Conservation (phyloP, 2,329 filamentous ascomycete genomes). For the Ambrosiella xylebori region DNA sequence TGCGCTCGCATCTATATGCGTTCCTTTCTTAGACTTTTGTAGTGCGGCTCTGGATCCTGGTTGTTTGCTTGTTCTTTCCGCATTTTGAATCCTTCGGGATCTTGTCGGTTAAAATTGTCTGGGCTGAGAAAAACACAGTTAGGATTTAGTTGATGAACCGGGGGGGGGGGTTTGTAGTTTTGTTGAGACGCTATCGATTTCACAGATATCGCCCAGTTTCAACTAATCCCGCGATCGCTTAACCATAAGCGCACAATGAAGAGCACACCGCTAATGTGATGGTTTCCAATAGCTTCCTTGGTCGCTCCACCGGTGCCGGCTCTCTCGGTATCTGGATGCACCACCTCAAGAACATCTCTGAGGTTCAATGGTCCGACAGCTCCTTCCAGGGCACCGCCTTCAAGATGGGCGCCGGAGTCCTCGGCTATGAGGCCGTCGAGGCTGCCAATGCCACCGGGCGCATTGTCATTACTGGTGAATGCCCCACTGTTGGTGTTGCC, state of each 20-base stretch:
- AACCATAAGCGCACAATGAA: neutral
- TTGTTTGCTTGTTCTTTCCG: too few relatives aligned
- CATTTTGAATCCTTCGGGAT: too few relatives aligned
- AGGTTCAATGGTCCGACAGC: conserved; percentile 15
- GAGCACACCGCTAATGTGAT: conserved; percentile 17
- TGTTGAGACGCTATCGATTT: too few relatives aligned
- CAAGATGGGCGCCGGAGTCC: conserved; percentile 37
- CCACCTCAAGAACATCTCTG: conserved; percentile 21
- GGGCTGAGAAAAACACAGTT: too few relatives aligned
- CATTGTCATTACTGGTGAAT: conserved; percentile 37
- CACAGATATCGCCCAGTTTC: too few relatives aligned
- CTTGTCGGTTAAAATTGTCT: too few relatives aligned
- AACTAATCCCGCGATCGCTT: too few relatives aligned
- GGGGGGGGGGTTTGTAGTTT: too few relatives aligned
- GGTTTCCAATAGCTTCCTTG: conserved; percentile 17
- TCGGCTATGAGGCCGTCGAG: conserved; percentile 34
- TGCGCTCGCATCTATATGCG: too few relatives aligned
- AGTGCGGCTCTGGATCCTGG: too few relatives aligned
- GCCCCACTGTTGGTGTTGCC: conserved; percentile 35
- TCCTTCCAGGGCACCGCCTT: conserved; percentile 30
- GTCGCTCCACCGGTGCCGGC: conserved; percentile 22
- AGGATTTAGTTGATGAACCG: too few relatives aligned
- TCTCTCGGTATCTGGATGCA: conserved; percentile 25
- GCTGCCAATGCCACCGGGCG: conserved; percentile 29
- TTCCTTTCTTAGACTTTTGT: too few relatives aligned